Conservation (phyloP, 805 yeast species). For the Candida alai region DNA sequence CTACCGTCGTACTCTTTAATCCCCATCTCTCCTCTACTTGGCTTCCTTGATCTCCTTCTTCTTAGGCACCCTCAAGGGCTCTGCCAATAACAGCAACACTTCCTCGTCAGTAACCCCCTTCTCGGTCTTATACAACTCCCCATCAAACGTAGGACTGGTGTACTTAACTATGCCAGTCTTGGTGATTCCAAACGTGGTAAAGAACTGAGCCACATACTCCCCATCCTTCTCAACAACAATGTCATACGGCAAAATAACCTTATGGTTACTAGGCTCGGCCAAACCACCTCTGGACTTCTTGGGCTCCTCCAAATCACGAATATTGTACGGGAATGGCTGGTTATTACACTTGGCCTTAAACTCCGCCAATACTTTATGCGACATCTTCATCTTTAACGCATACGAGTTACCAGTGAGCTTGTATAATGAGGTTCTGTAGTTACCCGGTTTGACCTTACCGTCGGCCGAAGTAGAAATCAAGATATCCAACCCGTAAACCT, state of each 20-base stretch:
- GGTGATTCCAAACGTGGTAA: conserved; percentile 72
- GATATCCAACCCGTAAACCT: conserved; percentile 74
- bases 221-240: conserved; percentile 64
- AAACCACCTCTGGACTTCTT: conserved; percentile 71
- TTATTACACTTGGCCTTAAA: conserved; percentile 61
- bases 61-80: conserved; percentile 50
- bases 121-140: conserved; percentile 48
- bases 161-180: conserved; percentile 66
- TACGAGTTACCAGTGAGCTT: conserved; percentile 68
- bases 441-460: conserved; percentile 61
- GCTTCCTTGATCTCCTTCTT: too few relatives aligned
- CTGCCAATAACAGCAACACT: conserved; percentile 41
- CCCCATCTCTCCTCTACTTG: too few relatives aligned
- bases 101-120: conserved; percentile 53
- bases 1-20: too few relatives aligned
- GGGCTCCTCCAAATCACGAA: conserved; percentile 63
- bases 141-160: conserved; percentile 52
- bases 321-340: conserved; percentile 58
- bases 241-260: conserved; percentile 64
- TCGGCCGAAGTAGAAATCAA: conserved; percentile 59
- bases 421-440: conserved; percentile 64
- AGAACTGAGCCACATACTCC: conserved; percentile 64
- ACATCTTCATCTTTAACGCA: conserved; percentile 65
- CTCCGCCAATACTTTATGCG: conserved; percentile 63
- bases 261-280: conserved; percentile 67